Evolutionary conservation across 2,329 filamentous ascomycete species (phyloP).

Genomic region (Nannizzia gypsea): DNA sequence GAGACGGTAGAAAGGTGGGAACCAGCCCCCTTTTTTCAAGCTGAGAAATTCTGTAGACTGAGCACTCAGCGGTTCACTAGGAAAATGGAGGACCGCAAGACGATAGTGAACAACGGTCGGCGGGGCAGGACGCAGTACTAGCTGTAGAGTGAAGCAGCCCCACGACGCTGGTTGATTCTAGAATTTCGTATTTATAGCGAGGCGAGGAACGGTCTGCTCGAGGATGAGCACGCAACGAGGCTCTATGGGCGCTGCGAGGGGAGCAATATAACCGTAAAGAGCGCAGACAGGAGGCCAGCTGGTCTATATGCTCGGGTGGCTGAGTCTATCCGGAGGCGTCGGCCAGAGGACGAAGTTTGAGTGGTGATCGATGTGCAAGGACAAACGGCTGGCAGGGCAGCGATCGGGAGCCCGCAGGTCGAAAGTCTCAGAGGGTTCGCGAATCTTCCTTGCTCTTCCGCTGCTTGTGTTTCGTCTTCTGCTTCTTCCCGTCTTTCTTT

Average conservation of each 20-base stretch:
- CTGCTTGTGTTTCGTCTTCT: background rate
- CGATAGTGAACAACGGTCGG: background rate
- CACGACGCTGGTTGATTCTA: background rate
- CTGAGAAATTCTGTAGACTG: background rate
- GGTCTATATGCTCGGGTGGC: background rate
- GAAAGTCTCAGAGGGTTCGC: background rate
- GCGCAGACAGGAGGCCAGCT: background rate
- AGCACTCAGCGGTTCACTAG: background rate
- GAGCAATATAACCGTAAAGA: background rate
- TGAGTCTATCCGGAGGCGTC: background rate
- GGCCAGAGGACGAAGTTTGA: background rate
- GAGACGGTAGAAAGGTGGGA: background rate
- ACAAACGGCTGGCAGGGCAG: background rate
- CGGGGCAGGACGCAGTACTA: background rate
- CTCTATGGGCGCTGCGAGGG: background rate
- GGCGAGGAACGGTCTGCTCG: background rate
- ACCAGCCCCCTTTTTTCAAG: background rate
- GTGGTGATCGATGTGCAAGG: background rate
- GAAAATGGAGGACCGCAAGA: background rate
- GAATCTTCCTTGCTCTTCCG: background rate
- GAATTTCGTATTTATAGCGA: background rate
- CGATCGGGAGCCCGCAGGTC: background rate
- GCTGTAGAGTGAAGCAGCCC: background rate
- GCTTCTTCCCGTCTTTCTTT: background rate
- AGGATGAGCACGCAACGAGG: background rate